phyloP scores from a whole-genome alignment of 2,329 filamentous ascomycete genomes.

The Botryosphaeria agaves region DNA sequence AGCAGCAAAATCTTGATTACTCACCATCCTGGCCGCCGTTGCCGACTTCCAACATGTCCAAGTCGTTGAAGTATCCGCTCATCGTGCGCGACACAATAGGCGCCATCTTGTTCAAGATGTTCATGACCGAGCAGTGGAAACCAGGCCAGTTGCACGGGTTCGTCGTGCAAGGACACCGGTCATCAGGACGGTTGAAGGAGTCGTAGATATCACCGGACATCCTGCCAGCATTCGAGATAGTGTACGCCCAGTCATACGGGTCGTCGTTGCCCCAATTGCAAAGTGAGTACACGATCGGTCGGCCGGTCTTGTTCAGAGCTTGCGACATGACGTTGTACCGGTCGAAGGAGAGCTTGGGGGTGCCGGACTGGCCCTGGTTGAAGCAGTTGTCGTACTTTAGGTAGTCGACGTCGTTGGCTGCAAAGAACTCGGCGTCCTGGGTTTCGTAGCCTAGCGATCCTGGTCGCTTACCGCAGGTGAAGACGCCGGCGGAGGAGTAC shows the following conservation, averaged over 20 bases:
- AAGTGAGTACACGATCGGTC: slow-evolving; percentile 27
- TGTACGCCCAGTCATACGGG: slow-evolving; percentile 28
- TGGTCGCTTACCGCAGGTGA: slow-evolving; percentile 21
- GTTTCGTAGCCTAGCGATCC: slow-evolving; percentile 33
- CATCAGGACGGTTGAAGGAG: slow-evolving; percentile 25
- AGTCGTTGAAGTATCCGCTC: slow-evolving; percentile 28
- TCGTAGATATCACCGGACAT: slow-evolving; percentile 31
- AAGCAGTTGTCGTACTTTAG: slow-evolving; percentile 41
- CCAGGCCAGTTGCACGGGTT: slow-evolving; percentile 24
- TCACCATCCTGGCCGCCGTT: slow-evolving; percentile 14
- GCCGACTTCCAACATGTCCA: slow-evolving; percentile 32
- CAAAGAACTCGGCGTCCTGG: slow-evolving; percentile 34
- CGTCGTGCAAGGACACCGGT: slow-evolving; percentile 22
- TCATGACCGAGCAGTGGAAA: slow-evolving; percentile 31
- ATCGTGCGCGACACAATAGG: slow-evolving; percentile 17
- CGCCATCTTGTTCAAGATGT: slow-evolving; percentile 31
- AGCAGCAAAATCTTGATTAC: background rate
- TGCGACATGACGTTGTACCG: slow-evolving; percentile 31
- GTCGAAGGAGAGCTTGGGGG: slow-evolving; percentile 25
- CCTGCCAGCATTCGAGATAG: slow-evolving; percentile 28
- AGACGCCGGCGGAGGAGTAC: slow-evolving; percentile 30
- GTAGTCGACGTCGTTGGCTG: slow-evolving; percentile 34
- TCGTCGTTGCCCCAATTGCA: slow-evolving; percentile 20
- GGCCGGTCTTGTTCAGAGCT: slow-evolving; percentile 28
- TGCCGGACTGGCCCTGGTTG: slow-evolving; percentile 34